phyloP scores from a whole-genome alignment of 768 basidiomycete species.

The Calocybe indica region DNA sequence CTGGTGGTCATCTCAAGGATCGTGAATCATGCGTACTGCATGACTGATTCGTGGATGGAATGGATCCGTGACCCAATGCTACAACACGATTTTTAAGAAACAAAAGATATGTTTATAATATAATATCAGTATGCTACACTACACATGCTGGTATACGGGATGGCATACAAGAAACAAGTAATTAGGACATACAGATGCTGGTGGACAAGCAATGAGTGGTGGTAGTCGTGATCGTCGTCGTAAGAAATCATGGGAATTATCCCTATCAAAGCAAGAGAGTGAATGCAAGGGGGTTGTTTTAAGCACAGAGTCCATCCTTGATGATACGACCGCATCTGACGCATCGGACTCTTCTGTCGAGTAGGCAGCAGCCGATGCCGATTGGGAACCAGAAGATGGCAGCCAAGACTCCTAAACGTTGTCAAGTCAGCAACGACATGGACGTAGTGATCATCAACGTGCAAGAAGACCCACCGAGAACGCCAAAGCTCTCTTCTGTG shows the following conservation, averaged over 20 bases:
- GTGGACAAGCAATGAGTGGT: no score
- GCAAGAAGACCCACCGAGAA: constrained; percentile 46
- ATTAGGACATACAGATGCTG: no score
- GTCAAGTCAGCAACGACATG: constrained; percentile 1
- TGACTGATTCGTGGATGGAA: no score
- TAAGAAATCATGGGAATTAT: neutral
- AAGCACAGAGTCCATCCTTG: constrained; percentile 38
- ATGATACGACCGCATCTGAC: constrained; percentile 39
- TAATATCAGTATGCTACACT: no score
- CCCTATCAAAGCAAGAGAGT: neutral
- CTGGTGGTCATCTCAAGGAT: constrained; percentile 40
- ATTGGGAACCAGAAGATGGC: constrained; percentile 86
- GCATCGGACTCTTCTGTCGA: constrained; percentile 70
- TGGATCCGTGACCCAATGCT: no score
- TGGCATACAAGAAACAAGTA: no score
- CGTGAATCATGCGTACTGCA: no score
- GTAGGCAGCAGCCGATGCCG: constrained; percentile 70
- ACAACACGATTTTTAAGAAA: no score
- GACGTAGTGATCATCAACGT: neutral
- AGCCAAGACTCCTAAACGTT: constrained; percentile 58
- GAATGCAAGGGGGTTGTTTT: constrained; percentile 2
- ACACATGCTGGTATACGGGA: no score
- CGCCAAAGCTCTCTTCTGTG: constrained; percentile 55
- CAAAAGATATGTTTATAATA: no score
- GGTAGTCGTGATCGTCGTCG: no score